Evolutionary conservation across 441 rosid species (phyloP).

Genomic region (Corymbia calophylla): DNA sequence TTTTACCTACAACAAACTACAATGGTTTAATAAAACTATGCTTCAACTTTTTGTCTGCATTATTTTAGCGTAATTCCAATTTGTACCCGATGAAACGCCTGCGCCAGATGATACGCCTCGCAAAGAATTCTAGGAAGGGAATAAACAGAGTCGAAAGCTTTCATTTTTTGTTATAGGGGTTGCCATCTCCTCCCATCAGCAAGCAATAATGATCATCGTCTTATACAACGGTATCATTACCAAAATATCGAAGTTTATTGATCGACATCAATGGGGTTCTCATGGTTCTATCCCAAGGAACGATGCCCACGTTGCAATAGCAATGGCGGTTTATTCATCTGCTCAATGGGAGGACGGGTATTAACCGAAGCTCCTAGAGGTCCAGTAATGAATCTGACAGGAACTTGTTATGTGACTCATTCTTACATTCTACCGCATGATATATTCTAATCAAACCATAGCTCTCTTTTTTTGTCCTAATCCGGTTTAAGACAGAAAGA

Average conservation of each 20-base stretch:
- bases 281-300: not conserved
- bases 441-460: not conserved
- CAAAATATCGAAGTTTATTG: not conserved
- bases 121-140: not conserved
- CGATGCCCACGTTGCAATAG: rapidly evolving
- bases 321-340: not conserved
- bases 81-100: not conserved
- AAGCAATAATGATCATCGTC: not conserved
- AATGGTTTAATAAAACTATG: not conserved
- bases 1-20: not conserved
- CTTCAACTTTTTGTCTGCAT: not conserved
- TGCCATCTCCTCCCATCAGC: not conserved
- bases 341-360: not conserved
- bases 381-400: not conserved
- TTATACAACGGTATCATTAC: not conserved
- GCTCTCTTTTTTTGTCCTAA: not conserved
- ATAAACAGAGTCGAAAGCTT: not conserved
- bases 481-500: not conserved
- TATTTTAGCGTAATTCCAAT: not conserved
- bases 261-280: not conserved
- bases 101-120: not conserved
- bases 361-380: not conserved
- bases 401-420: not conserved
- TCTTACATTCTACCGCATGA: not conserved
- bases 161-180: not conserved